These are phyloP conservation scores for Aspergillus sp. DNA, from an alignment of 2,329 filamentous ascomycete genomes.

Conservation along the genomic window DNA sequence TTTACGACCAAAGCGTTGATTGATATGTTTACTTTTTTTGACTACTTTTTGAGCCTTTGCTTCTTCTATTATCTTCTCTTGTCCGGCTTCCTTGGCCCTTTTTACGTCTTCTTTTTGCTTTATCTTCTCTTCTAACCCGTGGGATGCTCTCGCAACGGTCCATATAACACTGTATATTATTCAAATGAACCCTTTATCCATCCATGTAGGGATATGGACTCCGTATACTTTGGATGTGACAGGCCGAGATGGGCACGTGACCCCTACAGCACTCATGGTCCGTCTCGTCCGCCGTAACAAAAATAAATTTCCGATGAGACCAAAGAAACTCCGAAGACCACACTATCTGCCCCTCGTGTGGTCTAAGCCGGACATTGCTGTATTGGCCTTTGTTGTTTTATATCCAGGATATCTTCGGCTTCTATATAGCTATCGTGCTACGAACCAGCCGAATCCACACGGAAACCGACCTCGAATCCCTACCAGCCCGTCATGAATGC, in stretches of 20 bases:
- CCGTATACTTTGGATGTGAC: no score
- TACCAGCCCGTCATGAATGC: constrained; percentile 23
- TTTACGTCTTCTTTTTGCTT: neutral
- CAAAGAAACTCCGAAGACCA: no score
- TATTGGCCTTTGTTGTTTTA: neutral
- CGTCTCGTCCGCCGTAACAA: constrained; percentile 14
- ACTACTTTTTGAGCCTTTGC: constrained; percentile 1
- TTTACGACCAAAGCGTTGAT: constrained; percentile 23
- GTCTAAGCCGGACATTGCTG: no score
- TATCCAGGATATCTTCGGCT: neutral
- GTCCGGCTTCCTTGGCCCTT: neutral
- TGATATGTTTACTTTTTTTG: constrained; percentile 7
- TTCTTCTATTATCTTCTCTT: neutral
- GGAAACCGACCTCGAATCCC: neutral
- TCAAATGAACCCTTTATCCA: neutral
- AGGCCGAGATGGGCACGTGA: constrained; percentile 16
- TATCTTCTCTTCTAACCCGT: neutral
- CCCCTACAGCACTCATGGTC: constrained; percentile 6
- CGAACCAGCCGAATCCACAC: neutral
- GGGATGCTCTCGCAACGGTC: constrained; percentile 2
- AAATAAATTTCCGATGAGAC: constrained; percentile 26
- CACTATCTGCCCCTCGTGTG: no score
- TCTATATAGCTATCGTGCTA: neutral
- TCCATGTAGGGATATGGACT: no score
- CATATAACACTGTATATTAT: neutral